Evolutionary conservation across 805 yeast genomes (phyloP).

Genomic region (Saccharomycopsis capsularis): DNA sequence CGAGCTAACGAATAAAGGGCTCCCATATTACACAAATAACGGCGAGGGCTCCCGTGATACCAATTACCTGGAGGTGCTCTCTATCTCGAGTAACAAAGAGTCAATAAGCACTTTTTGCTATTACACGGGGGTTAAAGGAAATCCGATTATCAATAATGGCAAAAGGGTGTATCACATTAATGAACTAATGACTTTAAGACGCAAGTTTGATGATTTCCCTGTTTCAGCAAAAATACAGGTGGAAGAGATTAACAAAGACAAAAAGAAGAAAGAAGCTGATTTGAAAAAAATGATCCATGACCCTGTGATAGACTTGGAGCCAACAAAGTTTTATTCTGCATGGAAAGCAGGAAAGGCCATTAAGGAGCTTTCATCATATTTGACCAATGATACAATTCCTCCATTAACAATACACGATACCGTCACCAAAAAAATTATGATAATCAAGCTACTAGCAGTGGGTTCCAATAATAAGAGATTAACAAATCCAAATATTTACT

Average conservation of each 20-base stretch:
- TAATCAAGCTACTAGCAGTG: slow-evolving; percentile 30
- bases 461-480: slow-evolving; percentile 28
- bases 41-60: not conserved
- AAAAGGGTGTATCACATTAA: slow-evolving; percentile 18
- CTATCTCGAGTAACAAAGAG: not conserved
- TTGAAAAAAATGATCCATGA: slow-evolving; percentile 3
- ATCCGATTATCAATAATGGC: not conserved
- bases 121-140: slow-evolving; percentile 11
- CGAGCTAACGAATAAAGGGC: too few species aligned
- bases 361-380: slow-evolving; percentile 22
- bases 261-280: not conserved
- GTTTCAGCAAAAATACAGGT: not conserved
- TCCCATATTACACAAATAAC: too few species aligned
- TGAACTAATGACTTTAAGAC: not conserved
- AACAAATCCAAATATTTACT: slow-evolving; percentile 34
- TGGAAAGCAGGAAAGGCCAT: slow-evolving; percentile 27
- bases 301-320: slow-evolving; percentile 14
- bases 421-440: slow-evolving; percentile 27
- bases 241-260: not conserved
- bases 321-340: slow-evolving; percentile 24
- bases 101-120: slow-evolving; percentile 7
- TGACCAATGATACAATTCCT: slow-evolving; percentile 9
- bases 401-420: slow-evolving; percentile 21
- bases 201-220: not conserved
- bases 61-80: not conserved